phyloP scores from a whole-genome alignment of 139 green algal species.

The Mesotaenium endlicherianum region DNA sequence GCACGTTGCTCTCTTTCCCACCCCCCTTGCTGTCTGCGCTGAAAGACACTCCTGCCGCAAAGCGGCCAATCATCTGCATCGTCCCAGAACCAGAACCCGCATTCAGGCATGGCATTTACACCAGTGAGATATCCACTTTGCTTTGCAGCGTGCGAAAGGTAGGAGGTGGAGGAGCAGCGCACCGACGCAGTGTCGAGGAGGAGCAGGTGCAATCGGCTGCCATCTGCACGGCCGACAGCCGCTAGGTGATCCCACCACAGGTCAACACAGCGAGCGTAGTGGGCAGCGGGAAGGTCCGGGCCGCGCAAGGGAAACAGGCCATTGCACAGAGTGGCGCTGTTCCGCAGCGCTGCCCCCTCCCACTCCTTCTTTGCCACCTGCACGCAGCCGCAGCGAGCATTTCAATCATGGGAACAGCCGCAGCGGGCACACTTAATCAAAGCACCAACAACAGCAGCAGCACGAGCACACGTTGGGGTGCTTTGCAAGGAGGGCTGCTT shows the following conservation, averaged over 20 bases:
- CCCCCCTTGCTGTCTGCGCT: slow-evolving; percentile 59
- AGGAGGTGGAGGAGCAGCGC: neutral
- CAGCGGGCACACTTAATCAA: too few species aligned
- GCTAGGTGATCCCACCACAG: slow-evolving; percentile 57
- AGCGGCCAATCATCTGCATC: slow-evolving; percentile 59
- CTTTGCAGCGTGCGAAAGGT: too few species aligned
- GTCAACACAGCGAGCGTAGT: slow-evolving; percentile 52
- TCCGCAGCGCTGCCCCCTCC: slow-evolving; percentile 67
- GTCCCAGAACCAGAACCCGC: too few species aligned
- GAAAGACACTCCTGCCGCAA: slow-evolving; percentile 57
- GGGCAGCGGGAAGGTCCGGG: neutral
- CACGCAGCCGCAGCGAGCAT: too few species aligned
- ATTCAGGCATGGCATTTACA: too few species aligned
- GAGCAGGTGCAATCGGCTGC: slow-evolving; percentile 44
- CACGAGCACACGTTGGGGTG: too few species aligned
- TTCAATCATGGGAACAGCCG: too few species aligned
- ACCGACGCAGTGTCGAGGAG: slow-evolving; percentile 50
- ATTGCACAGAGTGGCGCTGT: slow-evolving; percentile 69
- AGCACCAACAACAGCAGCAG: too few species aligned
- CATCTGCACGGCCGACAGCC: slow-evolving; percentile 32
- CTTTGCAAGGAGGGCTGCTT: too few species aligned
- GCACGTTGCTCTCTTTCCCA: slow-evolving; percentile 58
- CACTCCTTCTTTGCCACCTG: slow-evolving; percentile 66
- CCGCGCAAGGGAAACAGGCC: slow-evolving; percentile 62
- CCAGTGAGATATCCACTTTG: too few species aligned